These are phyloP conservation scores for Aquilaria malaccensis DNA, from an alignment of 345 rosid genomes.

Conservation along the genomic window DNA sequence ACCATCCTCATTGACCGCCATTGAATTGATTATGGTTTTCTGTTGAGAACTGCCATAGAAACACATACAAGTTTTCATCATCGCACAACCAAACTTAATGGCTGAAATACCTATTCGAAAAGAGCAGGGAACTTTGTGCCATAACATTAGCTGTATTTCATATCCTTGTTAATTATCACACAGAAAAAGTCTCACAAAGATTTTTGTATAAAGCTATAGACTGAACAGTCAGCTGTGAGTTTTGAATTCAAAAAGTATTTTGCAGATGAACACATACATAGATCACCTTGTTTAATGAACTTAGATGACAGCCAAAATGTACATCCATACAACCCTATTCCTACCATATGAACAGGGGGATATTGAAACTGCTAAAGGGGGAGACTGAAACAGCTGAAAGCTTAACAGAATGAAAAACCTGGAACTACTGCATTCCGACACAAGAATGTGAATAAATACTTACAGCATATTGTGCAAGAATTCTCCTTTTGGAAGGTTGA, in stretches of 20 bases:
- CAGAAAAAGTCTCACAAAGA: too few relatives aligned
- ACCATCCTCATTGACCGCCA: slow-evolving; percentile 96
- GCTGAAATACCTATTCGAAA: background rate
- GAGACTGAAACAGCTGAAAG: background rate
- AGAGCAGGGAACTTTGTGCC: background rate
- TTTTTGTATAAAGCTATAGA: too few relatives aligned
- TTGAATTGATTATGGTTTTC: slow-evolving; percentile 87
- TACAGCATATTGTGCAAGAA: slow-evolving; percentile 98
- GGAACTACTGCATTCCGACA: slow-evolving; percentile 4
- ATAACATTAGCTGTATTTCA: background rate
- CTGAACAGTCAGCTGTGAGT: too few relatives aligned
- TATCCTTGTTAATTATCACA: too few relatives aligned
- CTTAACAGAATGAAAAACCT: background rate
- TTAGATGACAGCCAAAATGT: background rate
- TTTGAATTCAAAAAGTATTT: too few relatives aligned
- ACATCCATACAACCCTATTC: background rate
- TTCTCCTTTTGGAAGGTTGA: slow-evolving; percentile 86
- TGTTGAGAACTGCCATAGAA: slow-evolving; percentile 80
- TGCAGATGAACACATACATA: too few relatives aligned
- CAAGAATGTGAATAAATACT: slow-evolving; percentile 24
- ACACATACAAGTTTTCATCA: background rate
- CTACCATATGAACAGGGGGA: background rate
- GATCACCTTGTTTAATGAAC: too few relatives aligned
- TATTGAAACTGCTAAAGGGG: too few relatives aligned
- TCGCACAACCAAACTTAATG: background rate